Base-by-base conservation (phyloP, 768 basidiomycete genomes). In the Termitomyces sp. region DNA sequence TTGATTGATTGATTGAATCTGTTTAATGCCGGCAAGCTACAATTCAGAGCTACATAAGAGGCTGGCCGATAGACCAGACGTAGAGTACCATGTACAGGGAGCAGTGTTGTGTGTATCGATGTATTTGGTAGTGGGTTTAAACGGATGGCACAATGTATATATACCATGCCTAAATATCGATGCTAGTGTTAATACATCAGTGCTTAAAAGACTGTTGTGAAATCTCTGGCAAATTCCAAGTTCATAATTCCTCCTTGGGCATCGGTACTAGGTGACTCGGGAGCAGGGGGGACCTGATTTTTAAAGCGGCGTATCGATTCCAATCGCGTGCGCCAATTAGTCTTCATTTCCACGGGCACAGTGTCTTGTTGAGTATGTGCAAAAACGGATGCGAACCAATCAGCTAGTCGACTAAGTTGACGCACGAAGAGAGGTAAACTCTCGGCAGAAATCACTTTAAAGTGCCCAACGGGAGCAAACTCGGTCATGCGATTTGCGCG, bases 371-470 rank as follows among this genome's bases (percentile, higher is more conserved):
- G 80, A 8, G 92, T 94, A 58, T 82, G 76, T 54, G 84, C 78
- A 66, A 89, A 97, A 44, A 96, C 84, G 20, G 87, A 85, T 2
- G 92, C 88, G 68, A 96, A 94, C 84, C 94, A 90, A 73, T 96
- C 93, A 2, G 91, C 85, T 54, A 94, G 75, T 28, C 96, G 75
- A 62, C 91, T 88, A 48, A 98, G 81, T 66, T 97, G 94, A 47
- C 96, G 82, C 33, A 97, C 85, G 51, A 96, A 78, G n/a, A 88
- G 73, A 5, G 97, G 92, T 7, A 99, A 78, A 59, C 87, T 88
- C 60, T 87, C 84, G 8, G 92, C 90, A 0, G 92, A 95, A 53
- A 98, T 90, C 57, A 98, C 80, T 77, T 98, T 98, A 80, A 94
- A 96, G 65, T 87, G 84, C 12, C 95, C 95, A 30, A 98, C 78